phyloP scores from a whole-genome alignment of 1,139 yeast species.

The Nematodospora anomalae region DNA sequence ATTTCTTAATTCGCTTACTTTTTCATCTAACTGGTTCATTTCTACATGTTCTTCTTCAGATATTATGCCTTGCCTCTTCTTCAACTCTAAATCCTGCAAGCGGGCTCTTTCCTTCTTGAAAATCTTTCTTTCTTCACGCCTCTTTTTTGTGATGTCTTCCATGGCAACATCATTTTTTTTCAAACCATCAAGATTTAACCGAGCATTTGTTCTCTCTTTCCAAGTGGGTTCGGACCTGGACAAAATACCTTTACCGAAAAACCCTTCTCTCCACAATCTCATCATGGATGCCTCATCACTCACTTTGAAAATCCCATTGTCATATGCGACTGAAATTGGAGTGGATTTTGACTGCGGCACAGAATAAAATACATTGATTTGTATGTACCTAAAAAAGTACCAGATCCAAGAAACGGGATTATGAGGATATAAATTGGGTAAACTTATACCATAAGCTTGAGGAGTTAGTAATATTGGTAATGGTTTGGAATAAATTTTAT shows the following conservation, averaged over 20 bases:
- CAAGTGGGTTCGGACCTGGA: slow-evolving; percentile 94
- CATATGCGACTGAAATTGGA: slow-evolving; percentile 25
- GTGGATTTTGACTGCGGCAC: slow-evolving; percentile 27
- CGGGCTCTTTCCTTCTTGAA: slow-evolving; percentile 61
- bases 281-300: slow-evolving; percentile 47
- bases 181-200: slow-evolving; percentile 39
- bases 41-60: slow-evolving; percentile 25
- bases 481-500: slow-evolving; percentile 39
- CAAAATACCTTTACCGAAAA: slow-evolving; percentile 88
- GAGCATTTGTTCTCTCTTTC: slow-evolving; percentile 58
- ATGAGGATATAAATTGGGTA: slow-evolving; percentile 53
- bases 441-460: slow-evolving; percentile 27
- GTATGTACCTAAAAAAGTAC: slow-evolving; percentile 37
- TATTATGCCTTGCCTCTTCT: slow-evolving; percentile 26
- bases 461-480: slow-evolving; percentile 51
- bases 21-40: slow-evolving; percentile 28
- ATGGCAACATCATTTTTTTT: slow-evolving; percentile 40
- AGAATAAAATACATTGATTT: slow-evolving; percentile 21
- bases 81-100: slow-evolving; percentile 37
- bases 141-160: slow-evolving; percentile 73
- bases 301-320: slow-evolving; percentile 46
- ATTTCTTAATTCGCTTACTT: slow-evolving; percentile 24
- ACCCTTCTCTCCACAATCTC: slow-evolving; percentile 81
- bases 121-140: slow-evolving; percentile 71
- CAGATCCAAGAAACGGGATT: slow-evolving; percentile 62